phyloP scores from a whole-genome alignment of 768 basidiomycete genomes.

The Mycena venus region DNA sequence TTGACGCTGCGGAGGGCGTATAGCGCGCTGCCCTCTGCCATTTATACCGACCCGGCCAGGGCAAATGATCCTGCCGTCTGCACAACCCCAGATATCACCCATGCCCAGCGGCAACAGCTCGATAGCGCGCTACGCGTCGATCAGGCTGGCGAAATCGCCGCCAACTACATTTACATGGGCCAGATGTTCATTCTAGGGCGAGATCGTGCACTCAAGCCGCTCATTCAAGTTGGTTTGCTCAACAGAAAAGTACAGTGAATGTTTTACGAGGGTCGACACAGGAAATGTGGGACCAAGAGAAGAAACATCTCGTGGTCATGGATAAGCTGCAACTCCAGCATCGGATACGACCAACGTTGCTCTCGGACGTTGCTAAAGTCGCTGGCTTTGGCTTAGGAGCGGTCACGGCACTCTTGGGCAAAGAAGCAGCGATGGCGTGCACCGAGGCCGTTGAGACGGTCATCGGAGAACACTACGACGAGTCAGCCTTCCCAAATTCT shows the following conservation, averaged over 20 bases:
- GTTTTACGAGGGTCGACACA: constrained; percentile 44
- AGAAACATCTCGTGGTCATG: constrained; percentile 91
- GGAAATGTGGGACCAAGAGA: constrained; percentile 99
- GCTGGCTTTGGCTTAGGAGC: constrained; percentile 91
- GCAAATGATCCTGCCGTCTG: constrained; percentile 55
- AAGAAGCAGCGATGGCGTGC: constrained; percentile 97
- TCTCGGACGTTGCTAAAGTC: constrained; percentile 88
- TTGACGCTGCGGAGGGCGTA: constrained; percentile 14
- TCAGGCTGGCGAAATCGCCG: constrained; percentile 95
- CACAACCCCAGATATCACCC: constrained; percentile 71
- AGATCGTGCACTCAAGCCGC: constrained; percentile 65
- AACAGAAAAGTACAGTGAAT: background rate
- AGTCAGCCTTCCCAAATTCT: constrained; percentile 65
- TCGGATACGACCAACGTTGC: constrained; percentile 82
- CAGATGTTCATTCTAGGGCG: constrained; percentile 82
- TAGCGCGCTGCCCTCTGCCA: constrained; percentile 49
- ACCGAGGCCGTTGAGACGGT: constrained; percentile 98
- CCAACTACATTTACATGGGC: constrained; percentile 95
- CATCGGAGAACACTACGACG: constrained; percentile 98
- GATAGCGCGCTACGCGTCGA: constrained; percentile 88
- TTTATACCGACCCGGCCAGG: constrained; percentile 60
- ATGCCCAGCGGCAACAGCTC: constrained; percentile 62
- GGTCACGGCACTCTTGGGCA: constrained; percentile 88
- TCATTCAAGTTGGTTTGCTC: constrained; percentile 77
- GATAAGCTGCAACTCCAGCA: constrained; percentile 89